Evolutionary conservation across 2,329 filamentous ascomycete species (phyloP).

Genomic region (Pseudogymnoascus sp.): DNA sequence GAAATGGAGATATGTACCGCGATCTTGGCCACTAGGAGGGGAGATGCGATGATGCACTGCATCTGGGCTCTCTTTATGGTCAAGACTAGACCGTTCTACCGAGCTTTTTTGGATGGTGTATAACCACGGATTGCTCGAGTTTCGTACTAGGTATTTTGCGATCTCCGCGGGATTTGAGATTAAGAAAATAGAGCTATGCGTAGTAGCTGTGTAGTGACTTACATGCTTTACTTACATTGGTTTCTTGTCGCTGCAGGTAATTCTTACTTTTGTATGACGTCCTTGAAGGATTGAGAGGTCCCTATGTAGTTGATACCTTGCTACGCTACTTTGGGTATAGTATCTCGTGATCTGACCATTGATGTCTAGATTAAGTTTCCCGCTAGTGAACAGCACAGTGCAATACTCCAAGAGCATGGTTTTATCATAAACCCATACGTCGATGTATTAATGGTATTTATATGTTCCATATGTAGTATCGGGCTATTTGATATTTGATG

Average conservation of each 20-base stretch:
- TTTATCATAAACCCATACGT: background rate
- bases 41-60: background rate
- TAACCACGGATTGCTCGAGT: background rate
- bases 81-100: background rate
- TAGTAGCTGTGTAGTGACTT: background rate
- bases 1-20: background rate
- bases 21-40: background rate
- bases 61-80: background rate
- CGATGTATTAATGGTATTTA: background rate
- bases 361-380: constrained; percentile 4
- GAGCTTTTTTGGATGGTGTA: background rate
- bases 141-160: background rate
- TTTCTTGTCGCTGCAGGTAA: background rate
- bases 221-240: background rate
- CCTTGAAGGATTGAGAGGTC: background rate
- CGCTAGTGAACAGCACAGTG: background rate
- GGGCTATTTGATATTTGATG: background rate
- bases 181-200: background rate
- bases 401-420: background rate
- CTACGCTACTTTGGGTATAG: background rate
- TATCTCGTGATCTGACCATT: background rate
- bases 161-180: background rate
- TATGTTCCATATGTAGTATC: background rate
- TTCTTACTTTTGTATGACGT: background rate
- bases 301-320: background rate